Evolutionary conservation across 495 filamentous ascomycete genomes (phyloP), one percentile per base, ranked within the genome.

Genomic region (Jackrogersella minutella): DNA sequence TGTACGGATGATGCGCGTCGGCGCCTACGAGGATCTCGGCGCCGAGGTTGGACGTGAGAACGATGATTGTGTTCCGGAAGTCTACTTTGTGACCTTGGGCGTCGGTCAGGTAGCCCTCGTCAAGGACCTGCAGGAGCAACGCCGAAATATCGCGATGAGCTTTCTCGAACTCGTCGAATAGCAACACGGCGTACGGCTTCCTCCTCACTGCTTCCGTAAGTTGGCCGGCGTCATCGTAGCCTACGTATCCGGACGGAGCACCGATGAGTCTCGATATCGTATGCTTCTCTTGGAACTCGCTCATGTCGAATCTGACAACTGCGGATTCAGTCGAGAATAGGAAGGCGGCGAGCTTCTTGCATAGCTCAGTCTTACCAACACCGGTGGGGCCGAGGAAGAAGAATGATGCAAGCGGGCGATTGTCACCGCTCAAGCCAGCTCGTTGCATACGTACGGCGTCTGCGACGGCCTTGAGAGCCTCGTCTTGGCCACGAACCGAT

Each of bases 151-250:
- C 95, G 19, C 91, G 88, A 73, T 98, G 94, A 1, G 94, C 94
- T 73, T 99, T 97, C 74, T 98, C 94, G 72, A 97, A 99, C 70
- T 98, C 95, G 77, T 99, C 95, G 65, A 99, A 96, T 1, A 99
- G 81, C 0, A 99, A 80, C 4, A 99, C 91, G 1, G 95, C 95
- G 69, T 99, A 98, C 1, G 95, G 95, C 74, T 98, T 99, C 51
- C 95, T 86, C 44, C 95, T 85, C 2, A 99, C 93, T 16, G 95
- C 95, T 74, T 99, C 95, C 1, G 95, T 98, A 5, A 99, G 85
- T 75, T 99, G 95, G 6, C 95, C 95, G 16, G 94, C 93, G 75
- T 99, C 95, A 34, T 99, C 95, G 73, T 99, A 99, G 7, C 95
- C 95, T 17, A 99, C 88, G 77, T 97, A 97, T 11, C 94, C 94